A percentile compares a stretch with the other conserved stretches of the same genome.
These are phyloP conservation scores for Neofusicoccum parvum DNA, from an alignment of 2,329 filamentous ascomycete genomes.

Conservation along the genomic window DNA sequence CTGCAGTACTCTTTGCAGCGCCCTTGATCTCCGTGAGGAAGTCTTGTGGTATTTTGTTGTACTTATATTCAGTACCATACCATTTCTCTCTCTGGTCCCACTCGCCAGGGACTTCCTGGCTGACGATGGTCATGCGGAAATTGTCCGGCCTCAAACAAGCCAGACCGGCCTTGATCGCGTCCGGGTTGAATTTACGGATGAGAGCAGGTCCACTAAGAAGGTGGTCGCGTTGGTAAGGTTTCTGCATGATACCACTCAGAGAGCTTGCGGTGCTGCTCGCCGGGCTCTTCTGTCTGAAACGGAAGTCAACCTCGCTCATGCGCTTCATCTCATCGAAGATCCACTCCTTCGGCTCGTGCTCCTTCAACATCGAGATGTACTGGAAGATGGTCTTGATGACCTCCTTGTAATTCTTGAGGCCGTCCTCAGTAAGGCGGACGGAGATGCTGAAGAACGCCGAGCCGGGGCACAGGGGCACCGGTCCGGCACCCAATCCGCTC, in stretches of 20 bases:
- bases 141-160: slow-evolving; percentile 81
- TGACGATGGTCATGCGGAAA: slow-evolving; percentile 80
- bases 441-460: slow-evolving; percentile 78
- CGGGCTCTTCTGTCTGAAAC: slow-evolving; percentile 89
- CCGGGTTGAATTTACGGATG: slow-evolving; percentile 77
- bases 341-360: slow-evolving; percentile 83
- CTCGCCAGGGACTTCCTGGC: slow-evolving; percentile 77
- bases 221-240: slow-evolving; percentile 81
- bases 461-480: slow-evolving; percentile 75
- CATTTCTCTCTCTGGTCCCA: slow-evolving; percentile 93
- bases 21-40: slow-evolving; percentile 71
- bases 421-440: slow-evolving; percentile 81
- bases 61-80: slow-evolving; percentile 94
- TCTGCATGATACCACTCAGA: slow-evolving; percentile 87
- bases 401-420: slow-evolving; percentile 78
- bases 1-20: slow-evolving; percentile 61
- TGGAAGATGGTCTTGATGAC: slow-evolving; percentile 84
- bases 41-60: slow-evolving; percentile 75
- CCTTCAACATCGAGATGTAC: slow-evolving; percentile 84
- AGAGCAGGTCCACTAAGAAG: slow-evolving; percentile 78
- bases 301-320: slow-evolving; percentile 91
- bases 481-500: slow-evolving; percentile 77
- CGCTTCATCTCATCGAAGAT: slow-evolving; percentile 90
- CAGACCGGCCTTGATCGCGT: slow-evolving; percentile 74
- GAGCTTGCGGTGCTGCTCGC: slow-evolving; percentile 87